Conservation (phyloP, 108 stramenopile genomes). For the Mediolabrus comicus region DNA sequence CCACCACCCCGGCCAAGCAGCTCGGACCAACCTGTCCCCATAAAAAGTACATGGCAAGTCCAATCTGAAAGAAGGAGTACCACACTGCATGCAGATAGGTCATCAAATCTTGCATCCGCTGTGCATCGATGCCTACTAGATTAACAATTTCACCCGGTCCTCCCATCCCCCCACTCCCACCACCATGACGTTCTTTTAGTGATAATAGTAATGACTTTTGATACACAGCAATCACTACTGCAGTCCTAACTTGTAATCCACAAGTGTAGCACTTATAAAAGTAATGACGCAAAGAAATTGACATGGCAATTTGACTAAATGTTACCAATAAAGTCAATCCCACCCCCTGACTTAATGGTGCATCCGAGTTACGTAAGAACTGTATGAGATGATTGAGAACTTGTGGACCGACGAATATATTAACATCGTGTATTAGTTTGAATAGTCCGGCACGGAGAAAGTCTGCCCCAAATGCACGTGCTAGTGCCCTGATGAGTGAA, state of each 20-base stretch:
- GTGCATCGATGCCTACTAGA: slow-evolving; percentile 91
- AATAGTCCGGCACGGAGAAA: slow-evolving; percentile 65
- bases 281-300: slow-evolving; percentile 89
- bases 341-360: slow-evolving; percentile 57
- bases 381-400: slow-evolving; percentile 76
- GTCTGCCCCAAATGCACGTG: slow-evolving; percentile 70
- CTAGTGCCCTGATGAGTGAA: slow-evolving; percentile 54
- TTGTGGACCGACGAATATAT: slow-evolving; percentile 86
- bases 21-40: slow-evolving; percentile 76
- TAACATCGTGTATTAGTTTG: slow-evolving; percentile 87
- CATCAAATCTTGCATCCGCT: slow-evolving; percentile 78
- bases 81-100: slow-evolving; percentile 86
- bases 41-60: slow-evolving; percentile 77
- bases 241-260: slow-evolving; percentile 84
- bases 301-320: slow-evolving; percentile 73
- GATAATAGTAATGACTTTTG: slow-evolving; percentile 79
- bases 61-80: slow-evolving; percentile 84
- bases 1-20: slow-evolving; percentile 80
- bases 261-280: slow-evolving; percentile 88
- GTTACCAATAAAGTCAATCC: slow-evolving; percentile 60
- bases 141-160: slow-evolving; percentile 87
- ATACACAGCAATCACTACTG: slow-evolving; percentile 83
- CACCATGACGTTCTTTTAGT: slow-evolving; percentile 60
- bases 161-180: slow-evolving; percentile 18
- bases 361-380: slow-evolving; percentile 57